Evolutionary conservation across 169 alveolate species (phyloP), one percentile per base, ranked within the genome.

Genomic region (Plasmodium blacklocki): DNA sequence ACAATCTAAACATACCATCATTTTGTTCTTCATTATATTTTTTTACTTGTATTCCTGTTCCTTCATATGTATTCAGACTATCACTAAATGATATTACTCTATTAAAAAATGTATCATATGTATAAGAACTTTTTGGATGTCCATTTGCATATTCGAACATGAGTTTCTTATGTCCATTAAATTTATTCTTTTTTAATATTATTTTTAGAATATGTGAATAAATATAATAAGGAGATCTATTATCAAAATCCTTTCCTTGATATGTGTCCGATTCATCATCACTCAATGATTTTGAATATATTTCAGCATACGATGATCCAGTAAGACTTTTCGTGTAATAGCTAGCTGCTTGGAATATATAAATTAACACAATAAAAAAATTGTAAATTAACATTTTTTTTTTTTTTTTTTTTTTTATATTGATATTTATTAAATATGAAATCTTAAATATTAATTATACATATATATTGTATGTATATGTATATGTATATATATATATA

Each of bases 1-100:
- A 45, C 6, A 83, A 0, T 54, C 59, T 67, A 32, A 83, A 83
- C 3, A 7, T 14, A 21, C 91, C 91, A 3, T 67, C 19, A 62
- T 83, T 83, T n/a, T 64, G 71, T 56, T 66, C 64, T 43, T 83
- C 91, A 29, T 66, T 64, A 59, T 54, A 83, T 18, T 6, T 12
- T 15, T 70, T 83, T 45, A 8, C 56, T 21, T 70, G 85, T 39
- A 83, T 49, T 9, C 91, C 91, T 32, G 45, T 32, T 39, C 85
- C 91, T n/a, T 83, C 91, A 18, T 29, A 14, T 2, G 5, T 54
- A 29, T 68, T 39, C 15, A 83, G 39, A 39, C 54, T 11, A 39
- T 21, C 3, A 56, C 74, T 43, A 58, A 83, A 59, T 0, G 50
- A 32, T 15, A 32, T 0, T 8, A 60, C 73, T 47, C 49, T 18